Conservation (phyloP, 2,329 filamentous ascomycete genomes). For the Phaeosphaeriaceae sp. region DNA sequence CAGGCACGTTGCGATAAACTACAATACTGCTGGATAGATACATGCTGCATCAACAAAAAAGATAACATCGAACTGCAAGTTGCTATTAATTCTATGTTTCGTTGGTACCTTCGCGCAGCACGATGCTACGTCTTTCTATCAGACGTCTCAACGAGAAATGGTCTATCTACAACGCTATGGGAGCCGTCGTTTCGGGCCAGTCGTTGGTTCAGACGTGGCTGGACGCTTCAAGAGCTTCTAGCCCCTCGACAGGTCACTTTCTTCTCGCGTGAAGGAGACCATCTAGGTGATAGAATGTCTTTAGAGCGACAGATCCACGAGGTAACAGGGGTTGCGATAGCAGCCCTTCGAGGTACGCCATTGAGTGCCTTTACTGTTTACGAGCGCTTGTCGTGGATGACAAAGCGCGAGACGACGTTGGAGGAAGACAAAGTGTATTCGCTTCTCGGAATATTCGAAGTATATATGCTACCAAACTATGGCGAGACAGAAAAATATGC, state of each 20-base stretch:
- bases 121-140: constrained; percentile 9
- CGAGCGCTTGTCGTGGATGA: constrained; percentile 14
- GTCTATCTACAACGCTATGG: neutral
- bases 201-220: constrained; percentile 10
- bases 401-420: neutral
- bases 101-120: constrained; percentile 4
- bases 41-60: constrained; percentile 10
- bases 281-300: constrained; percentile 1
- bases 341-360: neutral
- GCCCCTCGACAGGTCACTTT: constrained; percentile 5
- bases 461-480: constrained; percentile 4
- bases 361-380: neutral
- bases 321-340: constrained; percentile 1
- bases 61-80: neutral
- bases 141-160: constrained; percentile 4
- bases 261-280: constrained; percentile 3
- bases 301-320: constrained; percentile 4
- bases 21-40: constrained; percentile 8
- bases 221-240: constrained; percentile 9
- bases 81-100: constrained; percentile 11
- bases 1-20: constrained; percentile 7
- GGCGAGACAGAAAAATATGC: constrained; percentile 5
- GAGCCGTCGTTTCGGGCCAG: constrained; percentile 5
- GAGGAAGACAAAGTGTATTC: constrained; percentile 7
- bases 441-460: constrained; percentile 5